A percentile compares a stretch with the other conserved stretches of the same genome.
Conservation (phyloP, 164 flowering plant species). For the Magnolia kwangsiensis region DNA sequence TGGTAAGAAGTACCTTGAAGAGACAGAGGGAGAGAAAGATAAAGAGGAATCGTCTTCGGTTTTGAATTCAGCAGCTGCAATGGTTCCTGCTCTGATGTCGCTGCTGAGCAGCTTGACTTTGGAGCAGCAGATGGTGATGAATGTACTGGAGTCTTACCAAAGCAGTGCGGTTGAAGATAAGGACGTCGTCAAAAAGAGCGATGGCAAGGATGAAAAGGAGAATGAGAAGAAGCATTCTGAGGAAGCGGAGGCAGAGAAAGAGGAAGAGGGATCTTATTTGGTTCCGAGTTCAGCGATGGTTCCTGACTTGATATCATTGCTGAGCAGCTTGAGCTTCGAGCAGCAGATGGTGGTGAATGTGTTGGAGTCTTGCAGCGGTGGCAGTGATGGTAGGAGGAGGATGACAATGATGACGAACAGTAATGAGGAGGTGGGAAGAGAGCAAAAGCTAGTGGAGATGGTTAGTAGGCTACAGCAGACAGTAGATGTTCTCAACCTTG, state of each 20-base stretch:
- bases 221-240: not conserved
- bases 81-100: constrained; percentile 21
- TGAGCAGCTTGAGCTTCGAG: constrained; percentile 49
- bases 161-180: too few species aligned
- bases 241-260: constrained; percentile 1
- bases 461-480: constrained; percentile 21
- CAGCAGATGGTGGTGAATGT: constrained; percentile 30
- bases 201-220: too few species aligned
- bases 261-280: not conserved
- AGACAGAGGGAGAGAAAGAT: not conserved
- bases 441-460: constrained; percentile 26
- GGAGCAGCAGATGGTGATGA: constrained; percentile 33
- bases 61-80: constrained; percentile 6
- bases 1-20: not conserved
- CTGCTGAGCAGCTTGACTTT: constrained; percentile 48
- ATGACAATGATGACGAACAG: not conserved
- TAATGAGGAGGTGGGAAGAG: constrained; percentile 10
- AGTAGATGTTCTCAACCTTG: constrained; percentile 32
- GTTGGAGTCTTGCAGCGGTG: constrained; percentile 20
- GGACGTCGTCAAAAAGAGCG: too few species aligned
- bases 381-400: not conserved
- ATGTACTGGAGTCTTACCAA: constrained; percentile 31
- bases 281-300: constrained; percentile 1
- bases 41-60: not conserved
- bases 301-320: constrained; percentile 24